Conservation (phyloP, 768 basidiomycete species). For the Pisolithus albus region DNA sequence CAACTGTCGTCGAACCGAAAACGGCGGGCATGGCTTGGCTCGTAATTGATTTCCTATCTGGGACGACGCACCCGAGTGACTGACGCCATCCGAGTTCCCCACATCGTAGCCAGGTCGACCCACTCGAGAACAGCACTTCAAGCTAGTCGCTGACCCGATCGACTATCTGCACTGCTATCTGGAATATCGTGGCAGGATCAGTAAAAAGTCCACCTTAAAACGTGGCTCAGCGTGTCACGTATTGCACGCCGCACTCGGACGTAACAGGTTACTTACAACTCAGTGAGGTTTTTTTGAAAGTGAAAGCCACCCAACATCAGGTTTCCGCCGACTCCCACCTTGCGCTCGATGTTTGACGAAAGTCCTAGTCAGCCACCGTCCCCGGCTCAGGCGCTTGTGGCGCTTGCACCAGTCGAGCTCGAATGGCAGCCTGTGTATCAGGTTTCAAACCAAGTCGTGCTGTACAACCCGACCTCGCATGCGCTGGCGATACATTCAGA, state of each 20-base stretch:
- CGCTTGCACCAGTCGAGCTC: conserved; percentile 17
- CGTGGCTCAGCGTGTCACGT: no score
- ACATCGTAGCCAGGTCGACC: not conserved
- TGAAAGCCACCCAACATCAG: not conserved
- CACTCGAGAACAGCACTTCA: no score
- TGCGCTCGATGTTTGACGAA: conserved; percentile 23
- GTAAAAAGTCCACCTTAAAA: no score
- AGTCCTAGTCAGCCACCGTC: conserved; percentile 21
- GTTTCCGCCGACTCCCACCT: not conserved
- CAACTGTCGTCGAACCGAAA: conserved; percentile 1
- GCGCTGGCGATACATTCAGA: conserved; percentile 58
- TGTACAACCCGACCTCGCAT: conserved; percentile 82
- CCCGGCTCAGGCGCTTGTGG: conserved; percentile 25
- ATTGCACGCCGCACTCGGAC: not conserved
- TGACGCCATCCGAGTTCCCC: not conserved
- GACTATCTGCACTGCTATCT: not conserved
- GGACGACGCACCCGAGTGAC: not conserved
- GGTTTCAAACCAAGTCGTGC: conserved; percentile 77
- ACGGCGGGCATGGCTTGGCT: not conserved
- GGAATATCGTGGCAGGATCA: not conserved
- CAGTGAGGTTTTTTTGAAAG: no score
- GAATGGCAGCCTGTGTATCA: conserved; percentile 80
- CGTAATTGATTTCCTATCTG: conserved; percentile 1
- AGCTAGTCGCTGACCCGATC: no score
- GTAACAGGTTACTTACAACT: not conserved